Base-by-base conservation (phyloP, 1,139 yeast genomes). In the Geotrichum restrictum region DNA sequence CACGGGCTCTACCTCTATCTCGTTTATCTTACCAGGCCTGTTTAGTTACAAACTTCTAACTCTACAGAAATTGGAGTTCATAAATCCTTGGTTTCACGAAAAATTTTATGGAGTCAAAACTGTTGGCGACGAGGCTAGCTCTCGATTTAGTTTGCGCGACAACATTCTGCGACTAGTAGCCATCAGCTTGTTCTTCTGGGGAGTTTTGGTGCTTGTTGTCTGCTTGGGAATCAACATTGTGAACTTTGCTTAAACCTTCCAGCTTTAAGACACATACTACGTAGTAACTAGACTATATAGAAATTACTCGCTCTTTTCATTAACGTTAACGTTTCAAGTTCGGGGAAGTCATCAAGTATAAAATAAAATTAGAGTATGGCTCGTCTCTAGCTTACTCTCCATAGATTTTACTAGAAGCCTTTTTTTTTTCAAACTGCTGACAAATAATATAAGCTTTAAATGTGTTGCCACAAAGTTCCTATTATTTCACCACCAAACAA, bases 1-100 rank as follows among this genome's bases (percentile, higher is more conserved):
- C 2, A 91, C 97, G 0, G 98, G 98, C 0, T 88, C 96, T 1
- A 89, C 97, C 0, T 84, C 96, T 13, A 91, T 91, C 55, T 87
- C 96, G 14, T 91, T 91, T 67, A 89, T 91, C 50, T 76, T 91
- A 53, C 98, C 98, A 0, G 98, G 98, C 0, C 73, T 89, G 36
- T 91, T 91, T 69, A 96, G 95, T 11, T 88, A 77, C 70, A 77
- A 80, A 61, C 75, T 89, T 59, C 78, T 65, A 37, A 59, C 59
- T 27, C 38, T 50, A 3, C 57, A 52, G 16, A 52, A 57, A 8
- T 53, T 51, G 0, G 59, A 56, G 18, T 34, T 51, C 5, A 52
- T 59, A 16, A 41, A 51, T 19, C 58, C 60, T 22, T 38, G 54
- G 29, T 51, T 48, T 41, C 40, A 48, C 24, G 45, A 46, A 14